Percentiles rank a stretch among this genome's conserved stretches.
Evolutionary conservation across 495 filamentous ascomycete species (phyloP).

Genomic region (Lichenothelia convexa): DNA sequence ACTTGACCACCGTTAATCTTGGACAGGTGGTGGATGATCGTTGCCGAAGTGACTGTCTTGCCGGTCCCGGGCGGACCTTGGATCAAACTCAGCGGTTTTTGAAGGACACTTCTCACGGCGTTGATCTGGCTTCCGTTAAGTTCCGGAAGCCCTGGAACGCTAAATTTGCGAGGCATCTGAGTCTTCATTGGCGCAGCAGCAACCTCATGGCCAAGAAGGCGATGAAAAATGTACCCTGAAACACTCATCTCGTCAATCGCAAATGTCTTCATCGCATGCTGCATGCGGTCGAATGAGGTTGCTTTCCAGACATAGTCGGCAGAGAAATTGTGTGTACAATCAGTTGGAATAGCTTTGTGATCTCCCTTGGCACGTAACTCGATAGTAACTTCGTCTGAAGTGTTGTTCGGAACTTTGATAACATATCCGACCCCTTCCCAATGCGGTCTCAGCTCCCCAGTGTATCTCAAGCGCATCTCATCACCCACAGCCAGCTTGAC

Average conservation of each 20-base stretch:
- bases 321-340: slow-evolving; percentile 95
- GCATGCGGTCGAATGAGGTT: slow-evolving; percentile 98
- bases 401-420: slow-evolving; percentile 98
- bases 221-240: slow-evolving; percentile 97
- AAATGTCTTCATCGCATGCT: slow-evolving; percentile 97
- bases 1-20: slow-evolving; percentile 93
- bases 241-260: slow-evolving; percentile 97
- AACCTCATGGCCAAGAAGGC: slow-evolving; percentile 88
- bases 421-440: slow-evolving; percentile 99
- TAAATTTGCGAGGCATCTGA: slow-evolving; percentile 89
- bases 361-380: slow-evolving; percentile 79
- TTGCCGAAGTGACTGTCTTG: slow-evolving; percentile 98
- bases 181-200: slow-evolving; percentile 94
- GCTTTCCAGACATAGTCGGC: slow-evolving; percentile 99
- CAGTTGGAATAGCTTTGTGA: slow-evolving; percentile 88
- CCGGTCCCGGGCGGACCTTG: slow-evolving; percentile 95
- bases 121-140: slow-evolving; percentile 92
- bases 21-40: slow-evolving; percentile 92
- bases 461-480: slow-evolving; percentile 96
- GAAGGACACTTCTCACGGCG: slow-evolving; percentile 87
- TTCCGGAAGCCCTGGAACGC: slow-evolving; percentile 86
- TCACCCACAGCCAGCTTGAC: slow-evolving; percentile 96
- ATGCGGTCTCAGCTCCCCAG: slow-evolving; percentile 75
- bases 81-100: slow-evolving; percentile 84
- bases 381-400: slow-evolving; percentile 93